A percentile compares a stretch with the other conserved stretches of the same genome.
Evolutionary conservation across 2,329 filamentous ascomycete species (phyloP).

Genomic region (Venturia pyrina): DNA sequence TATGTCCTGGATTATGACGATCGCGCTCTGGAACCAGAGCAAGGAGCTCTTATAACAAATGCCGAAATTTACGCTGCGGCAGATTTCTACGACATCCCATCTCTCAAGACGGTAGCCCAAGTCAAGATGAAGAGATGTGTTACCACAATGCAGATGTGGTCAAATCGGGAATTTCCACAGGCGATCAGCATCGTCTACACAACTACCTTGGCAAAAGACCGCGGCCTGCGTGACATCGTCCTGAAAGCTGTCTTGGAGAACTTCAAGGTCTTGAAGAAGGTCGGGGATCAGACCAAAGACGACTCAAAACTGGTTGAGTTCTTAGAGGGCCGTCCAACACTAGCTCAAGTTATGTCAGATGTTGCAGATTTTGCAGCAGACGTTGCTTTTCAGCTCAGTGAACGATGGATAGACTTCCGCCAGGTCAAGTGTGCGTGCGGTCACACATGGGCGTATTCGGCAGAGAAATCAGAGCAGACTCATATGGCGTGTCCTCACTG

Average conservation of each 20-base stretch:
- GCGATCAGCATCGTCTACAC: neutral
- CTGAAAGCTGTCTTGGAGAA: neutral
- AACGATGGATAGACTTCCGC: neutral
- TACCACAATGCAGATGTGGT: neutral
- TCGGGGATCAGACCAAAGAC: neutral
- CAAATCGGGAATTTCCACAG: neutral
- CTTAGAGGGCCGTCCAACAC: neutral
- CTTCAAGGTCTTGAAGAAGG: neutral
- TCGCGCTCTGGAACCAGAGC: neutral
- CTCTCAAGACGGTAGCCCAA: neutral
- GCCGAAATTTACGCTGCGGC: conserved; percentile 4
- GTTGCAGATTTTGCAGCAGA: neutral
- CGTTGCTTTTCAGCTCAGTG: neutral
- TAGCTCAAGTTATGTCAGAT: neutral
- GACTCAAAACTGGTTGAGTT: neutral
- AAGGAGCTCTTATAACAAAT: neutral
- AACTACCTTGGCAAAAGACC: neutral
- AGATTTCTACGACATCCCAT: conserved; percentile 3
- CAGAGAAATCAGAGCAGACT: neutral
- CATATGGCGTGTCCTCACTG: conserved; percentile 1
- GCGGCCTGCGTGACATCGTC: neutral
- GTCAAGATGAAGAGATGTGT: neutral
- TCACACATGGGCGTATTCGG: neutral
- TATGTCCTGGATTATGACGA: conserved; percentile 2
- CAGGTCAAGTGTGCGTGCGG: neutral